Evolutionary conservation across 306 rosid species (phyloP).

Genomic region (Casuarina glauca): DNA sequence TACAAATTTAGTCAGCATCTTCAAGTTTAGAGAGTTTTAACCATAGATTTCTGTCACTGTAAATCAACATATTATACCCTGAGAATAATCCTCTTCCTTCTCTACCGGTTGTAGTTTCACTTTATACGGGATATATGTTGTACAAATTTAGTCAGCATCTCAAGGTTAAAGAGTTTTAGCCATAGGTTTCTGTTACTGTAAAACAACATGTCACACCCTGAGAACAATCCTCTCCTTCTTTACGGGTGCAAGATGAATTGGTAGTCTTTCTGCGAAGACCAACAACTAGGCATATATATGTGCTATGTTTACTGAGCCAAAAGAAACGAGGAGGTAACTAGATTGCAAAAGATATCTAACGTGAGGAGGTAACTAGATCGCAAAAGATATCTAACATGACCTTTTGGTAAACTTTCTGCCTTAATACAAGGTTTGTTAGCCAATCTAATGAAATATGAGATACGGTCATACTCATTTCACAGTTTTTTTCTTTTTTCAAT

Average conservation of each 20-base stretch:
- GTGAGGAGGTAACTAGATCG: too few species aligned
- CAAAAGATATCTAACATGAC: too few species aligned
- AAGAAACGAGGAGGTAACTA: neutral
- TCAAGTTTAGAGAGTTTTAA: neutral
- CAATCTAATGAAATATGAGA: conserved; percentile 4
- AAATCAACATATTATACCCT: too few species aligned
- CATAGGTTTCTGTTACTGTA: neutral
- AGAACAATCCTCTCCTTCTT: too few species aligned
- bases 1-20: neutral
- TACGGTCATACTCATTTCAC: neutral
- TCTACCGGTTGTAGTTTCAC: too few species aligned
- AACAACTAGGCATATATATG: neutral
- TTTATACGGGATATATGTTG: too few species aligned
- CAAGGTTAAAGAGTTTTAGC: neutral
- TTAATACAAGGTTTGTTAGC: neutral
- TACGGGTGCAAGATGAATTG: too few species aligned
- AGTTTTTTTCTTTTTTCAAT: neutral
- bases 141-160: neutral
- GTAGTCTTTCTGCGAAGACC: too few species aligned
- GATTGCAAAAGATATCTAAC: too few species aligned
- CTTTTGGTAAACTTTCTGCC: neutral
- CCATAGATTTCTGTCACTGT: neutral
- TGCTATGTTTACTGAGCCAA: neutral
- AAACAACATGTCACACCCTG: neutral
- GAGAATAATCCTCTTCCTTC: too few species aligned